Evolutionary conservation across 495 filamentous ascomycete genomes (phyloP).

Genomic region (Neurospora sp.): DNA sequence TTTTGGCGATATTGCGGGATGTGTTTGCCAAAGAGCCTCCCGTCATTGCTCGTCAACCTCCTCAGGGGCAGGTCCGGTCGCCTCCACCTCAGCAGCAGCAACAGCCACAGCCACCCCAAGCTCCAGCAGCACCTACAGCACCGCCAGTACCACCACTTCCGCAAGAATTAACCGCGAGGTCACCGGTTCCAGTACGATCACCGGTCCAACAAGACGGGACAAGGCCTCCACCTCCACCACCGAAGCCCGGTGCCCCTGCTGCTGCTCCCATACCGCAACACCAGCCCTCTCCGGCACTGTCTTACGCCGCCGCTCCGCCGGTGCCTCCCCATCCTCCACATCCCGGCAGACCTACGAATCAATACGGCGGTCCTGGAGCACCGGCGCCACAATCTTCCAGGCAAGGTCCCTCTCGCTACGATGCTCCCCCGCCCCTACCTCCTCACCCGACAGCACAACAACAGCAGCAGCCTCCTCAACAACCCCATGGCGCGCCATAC

Average conservation of each 20-base stretch:
- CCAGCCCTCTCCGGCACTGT: slow-evolving; percentile 1
- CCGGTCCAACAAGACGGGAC: slow-evolving; percentile 4
- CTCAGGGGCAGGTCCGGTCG: neutral
- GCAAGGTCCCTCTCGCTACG: slow-evolving; percentile 30
- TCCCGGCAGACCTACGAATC: slow-evolving; percentile 16
- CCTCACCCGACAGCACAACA: slow-evolving; percentile 13
- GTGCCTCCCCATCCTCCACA: slow-evolving; percentile 29
- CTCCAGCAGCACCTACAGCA: slow-evolving; percentile 14
- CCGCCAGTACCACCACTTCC: slow-evolving; percentile 35
- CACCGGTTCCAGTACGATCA: slow-evolving; percentile 5
- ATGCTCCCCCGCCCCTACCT: slow-evolving; percentile 33
- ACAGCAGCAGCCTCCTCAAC: slow-evolving; percentile 10
- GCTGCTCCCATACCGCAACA: slow-evolving; percentile 16
- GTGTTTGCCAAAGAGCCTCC: slow-evolving; percentile 93
- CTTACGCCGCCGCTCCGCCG: slow-evolving; percentile 15
- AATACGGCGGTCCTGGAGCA: slow-evolving; percentile 13
- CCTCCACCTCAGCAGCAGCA: slow-evolving; percentile 39
- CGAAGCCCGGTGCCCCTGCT: slow-evolving; percentile 27
- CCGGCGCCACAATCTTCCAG: slow-evolving; percentile 16
- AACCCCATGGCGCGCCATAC: neutral
- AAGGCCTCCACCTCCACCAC: slow-evolving; percentile 34
- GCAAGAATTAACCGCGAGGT: slow-evolving; percentile 17
- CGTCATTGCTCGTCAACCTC: slow-evolving; percentile 51
- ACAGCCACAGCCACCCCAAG: slow-evolving; percentile 26
- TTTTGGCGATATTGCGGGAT: slow-evolving; percentile 72